Conservation (phyloP, 2,329 filamentous ascomycete species). For the Claviceps pazoutovae region DNA sequence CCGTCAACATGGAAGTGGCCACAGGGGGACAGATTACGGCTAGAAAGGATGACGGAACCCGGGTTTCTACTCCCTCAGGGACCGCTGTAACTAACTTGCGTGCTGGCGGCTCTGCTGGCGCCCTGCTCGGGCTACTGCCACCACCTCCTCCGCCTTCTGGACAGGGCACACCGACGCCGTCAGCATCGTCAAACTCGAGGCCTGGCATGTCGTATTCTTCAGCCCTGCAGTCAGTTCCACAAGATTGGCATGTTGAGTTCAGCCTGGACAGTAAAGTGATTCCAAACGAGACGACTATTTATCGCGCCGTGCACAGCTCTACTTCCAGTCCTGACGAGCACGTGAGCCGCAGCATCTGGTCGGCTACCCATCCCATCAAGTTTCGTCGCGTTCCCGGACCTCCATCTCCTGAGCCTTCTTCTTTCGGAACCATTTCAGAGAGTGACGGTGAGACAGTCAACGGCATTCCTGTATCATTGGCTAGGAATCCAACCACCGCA, state of each 20-base stretch:
- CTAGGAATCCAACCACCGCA: constrained; percentile 70
- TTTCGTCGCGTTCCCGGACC: constrained; percentile 79
- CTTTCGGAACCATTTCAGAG: constrained; percentile 37
- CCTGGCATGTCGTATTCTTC: constrained; percentile 66
- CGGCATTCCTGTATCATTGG: constrained; percentile 63
- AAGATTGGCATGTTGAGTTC: constrained; percentile 98
- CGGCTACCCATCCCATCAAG: constrained; percentile 76
- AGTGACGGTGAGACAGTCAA: constrained; percentile 38
- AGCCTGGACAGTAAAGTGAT: constrained; percentile 73
- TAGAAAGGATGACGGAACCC: constrained; percentile 79
- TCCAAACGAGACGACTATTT: constrained; percentile 86
- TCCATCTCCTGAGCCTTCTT: constrained; percentile 56
- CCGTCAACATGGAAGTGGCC: constrained; percentile 83
- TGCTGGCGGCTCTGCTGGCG: constrained; percentile 21
- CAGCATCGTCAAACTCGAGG: constrained; percentile 41
- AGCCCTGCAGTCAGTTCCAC: constrained; percentile 63
- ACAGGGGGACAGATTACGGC: constrained; percentile 80
- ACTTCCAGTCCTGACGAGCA: constrained; percentile 43
- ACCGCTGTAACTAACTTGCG: constrained; percentile 18
- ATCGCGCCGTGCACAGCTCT: constrained; percentile 72
- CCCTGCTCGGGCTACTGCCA: constrained; percentile 6
- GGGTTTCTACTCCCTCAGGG: constrained; percentile 63
- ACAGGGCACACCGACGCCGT: constrained; percentile 32
- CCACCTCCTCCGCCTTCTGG: constrained; percentile 12
- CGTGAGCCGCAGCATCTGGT: constrained; percentile 70